These are phyloP conservation scores for Fusarium sp. DNA, from an alignment of 2,329 filamentous ascomycete genomes.

Conservation along the genomic window DNA sequence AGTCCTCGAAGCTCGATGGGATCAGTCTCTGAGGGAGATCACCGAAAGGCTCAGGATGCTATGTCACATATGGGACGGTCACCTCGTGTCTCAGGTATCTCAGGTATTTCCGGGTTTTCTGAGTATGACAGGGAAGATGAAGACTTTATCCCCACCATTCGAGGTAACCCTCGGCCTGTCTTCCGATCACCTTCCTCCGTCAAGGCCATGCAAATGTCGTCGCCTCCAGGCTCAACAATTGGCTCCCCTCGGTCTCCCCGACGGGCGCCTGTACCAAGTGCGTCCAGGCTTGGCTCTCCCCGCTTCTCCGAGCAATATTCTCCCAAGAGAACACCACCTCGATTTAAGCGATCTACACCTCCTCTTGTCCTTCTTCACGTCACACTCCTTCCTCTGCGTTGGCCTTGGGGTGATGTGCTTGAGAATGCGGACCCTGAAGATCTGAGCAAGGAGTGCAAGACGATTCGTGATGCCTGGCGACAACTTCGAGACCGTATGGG, in stretches of 20 bases:
- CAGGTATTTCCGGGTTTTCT: slow-evolving; percentile 66
- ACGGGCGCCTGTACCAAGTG: slow-evolving; percentile 60
- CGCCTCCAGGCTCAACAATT: slow-evolving; percentile 69
- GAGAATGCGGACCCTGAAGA: slow-evolving; percentile 57
- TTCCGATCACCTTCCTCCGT: slow-evolving; percentile 79
- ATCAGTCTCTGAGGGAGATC: slow-evolving; percentile 59
- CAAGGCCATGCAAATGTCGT: slow-evolving; percentile 78
- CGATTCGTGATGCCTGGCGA: slow-evolving; percentile 72
- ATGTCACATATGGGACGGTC: slow-evolving; percentile 52
- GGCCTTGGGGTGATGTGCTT: slow-evolving; percentile 72
- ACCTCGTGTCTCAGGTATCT: slow-evolving; percentile 64
- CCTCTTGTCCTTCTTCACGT: slow-evolving; percentile 84
- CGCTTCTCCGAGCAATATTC: slow-evolving; percentile 65
- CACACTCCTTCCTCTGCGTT: slow-evolving; percentile 77
- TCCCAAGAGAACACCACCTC: slow-evolving; percentile 68
- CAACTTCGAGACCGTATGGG: slow-evolving; percentile 77
- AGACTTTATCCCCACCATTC: slow-evolving; percentile 66
- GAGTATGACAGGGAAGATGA: slow-evolving; percentile 60
- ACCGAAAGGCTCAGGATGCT: slow-evolving; percentile 51
- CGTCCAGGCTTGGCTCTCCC: slow-evolving; percentile 70
- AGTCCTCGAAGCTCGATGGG: slow-evolving; percentile 69
- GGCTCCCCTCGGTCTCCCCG: slow-evolving; percentile 69
- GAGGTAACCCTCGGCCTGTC: slow-evolving; percentile 70
- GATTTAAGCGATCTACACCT: slow-evolving; percentile 68
- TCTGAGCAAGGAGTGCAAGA: slow-evolving; percentile 61